Conservation (phyloP, 192 early-diverging fungal species). For the Diversispora eburnea region DNA sequence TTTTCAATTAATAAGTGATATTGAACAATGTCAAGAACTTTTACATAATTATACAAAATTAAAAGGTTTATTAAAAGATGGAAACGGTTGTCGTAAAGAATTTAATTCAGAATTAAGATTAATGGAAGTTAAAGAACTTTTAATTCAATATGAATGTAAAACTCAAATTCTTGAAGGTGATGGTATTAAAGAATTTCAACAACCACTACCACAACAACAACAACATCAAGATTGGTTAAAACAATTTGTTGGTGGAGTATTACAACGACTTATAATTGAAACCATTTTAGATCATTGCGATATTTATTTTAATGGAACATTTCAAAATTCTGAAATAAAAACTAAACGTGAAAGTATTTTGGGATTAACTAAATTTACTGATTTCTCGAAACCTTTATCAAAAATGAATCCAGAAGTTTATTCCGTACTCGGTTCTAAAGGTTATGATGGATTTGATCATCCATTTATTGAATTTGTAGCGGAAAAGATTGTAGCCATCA, state of each 20-base stretch:
- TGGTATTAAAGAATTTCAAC: too few species aligned
- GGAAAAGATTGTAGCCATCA: conserved; percentile 1
- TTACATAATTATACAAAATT: not conserved
- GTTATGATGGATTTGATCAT: conserved; percentile 17
- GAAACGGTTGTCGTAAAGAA: not conserved
- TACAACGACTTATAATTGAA: conserved; percentile 15
- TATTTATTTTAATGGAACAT: conserved; percentile 16
- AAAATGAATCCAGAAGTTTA: conserved; percentile 19
- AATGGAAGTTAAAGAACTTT: not conserved
- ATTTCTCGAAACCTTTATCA: not conserved
- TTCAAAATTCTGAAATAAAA: not conserved
- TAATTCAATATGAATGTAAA: conserved; percentile 7
- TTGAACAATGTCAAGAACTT: not conserved
- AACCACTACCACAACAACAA: too few species aligned
- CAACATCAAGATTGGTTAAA: not conserved
- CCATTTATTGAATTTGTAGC: conserved; percentile 6
- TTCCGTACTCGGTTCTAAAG: not conserved
- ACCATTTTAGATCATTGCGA: conserved; percentile 8
- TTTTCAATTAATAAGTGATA: conserved; percentile 1
- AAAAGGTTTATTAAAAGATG: not conserved
- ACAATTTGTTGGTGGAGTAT: not conserved
- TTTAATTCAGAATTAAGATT: not conserved
- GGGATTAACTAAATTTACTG: not conserved
- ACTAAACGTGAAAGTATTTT: not conserved
- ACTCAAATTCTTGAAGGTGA: not conserved